Evolutionary conservation across 2,329 filamentous ascomycete genomes (phyloP), one percentile per base, ranked within the genome.

Genomic region (Curvularia verruculosa): DNA sequence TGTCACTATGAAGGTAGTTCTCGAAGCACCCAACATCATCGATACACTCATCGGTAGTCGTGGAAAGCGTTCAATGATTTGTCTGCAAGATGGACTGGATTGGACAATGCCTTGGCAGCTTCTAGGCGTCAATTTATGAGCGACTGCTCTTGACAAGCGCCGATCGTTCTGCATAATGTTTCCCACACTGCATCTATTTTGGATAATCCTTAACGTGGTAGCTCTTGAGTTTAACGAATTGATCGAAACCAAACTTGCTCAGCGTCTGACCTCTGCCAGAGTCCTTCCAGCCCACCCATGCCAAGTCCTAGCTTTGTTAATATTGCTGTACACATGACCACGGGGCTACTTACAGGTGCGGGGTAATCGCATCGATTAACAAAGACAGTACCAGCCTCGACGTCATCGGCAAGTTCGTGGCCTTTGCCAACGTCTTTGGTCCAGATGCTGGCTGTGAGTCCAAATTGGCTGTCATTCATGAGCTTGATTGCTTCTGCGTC

Each of bases 251-350:
- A 71, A 93, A 96, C 68, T 82, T 88, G 79, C 92, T 95, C 68
- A 98, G 80, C 9, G 93, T 97, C 67, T 93, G 89, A 21, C 94
- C 94, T 77, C 91, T 93, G 63, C 94, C 94, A 59, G 92, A 96
- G 75, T 96, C 92, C 82, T 98, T 98, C 92, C 92, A 97, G 10
- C 94, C 94, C 2, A 93, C 95, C 92, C 92, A 96, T n/a, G 92
- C 92, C 65, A 96, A 85, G 77, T 96, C 92, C 90, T 94, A 68
- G 36, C 5, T 13, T 19, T 36, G 56, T 72, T 40, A 72, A 60
- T 34, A 45, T 44, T 19, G 21, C 13, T 18, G 18, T 28, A 3
- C 26, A n/a, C 10, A 9, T n/a, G 15, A 36, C 31, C 7, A 3
- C 15, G 7, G 5, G 41, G n/a, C 29, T 26, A 85, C 90, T 82